Percentiles rank a stretch among this genome's conserved stretches.
Evolutionary conservation across 2,329 filamentous ascomycete species (phyloP).

Genomic region (Nemania sp.): DNA sequence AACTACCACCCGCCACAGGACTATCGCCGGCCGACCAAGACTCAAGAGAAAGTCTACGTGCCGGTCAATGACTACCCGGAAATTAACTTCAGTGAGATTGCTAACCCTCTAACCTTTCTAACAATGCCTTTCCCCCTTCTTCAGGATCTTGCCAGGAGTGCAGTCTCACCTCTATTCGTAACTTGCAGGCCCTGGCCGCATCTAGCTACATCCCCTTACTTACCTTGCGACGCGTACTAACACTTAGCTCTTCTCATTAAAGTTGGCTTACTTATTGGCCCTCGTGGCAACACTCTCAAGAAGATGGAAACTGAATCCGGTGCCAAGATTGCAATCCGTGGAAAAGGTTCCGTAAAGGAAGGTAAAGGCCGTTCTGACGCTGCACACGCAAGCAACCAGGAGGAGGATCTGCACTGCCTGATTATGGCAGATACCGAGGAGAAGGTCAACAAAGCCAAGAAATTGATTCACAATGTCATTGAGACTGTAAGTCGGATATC

Average conservation of each 20-base stretch:
- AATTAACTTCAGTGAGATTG: conserved; percentile 99
- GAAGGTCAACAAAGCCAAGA: conserved; percentile 99
- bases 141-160: conserved; percentile 61
- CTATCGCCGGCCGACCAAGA: conserved; percentile 98
- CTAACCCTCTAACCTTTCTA: conserved; percentile 95
- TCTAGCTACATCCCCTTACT: conserved; percentile 54
- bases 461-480: conserved; percentile 97
- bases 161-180: conserved; percentile 52
- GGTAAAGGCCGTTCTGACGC: conserved; percentile 99
- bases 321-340: conserved; percentile 98
- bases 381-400: conserved; percentile 99
- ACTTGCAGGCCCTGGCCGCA: conserved; percentile 48
- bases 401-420: conserved; percentile 97
- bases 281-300: conserved; percentile 99
- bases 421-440: conserved; percentile 99
- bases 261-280: conserved; percentile 99
- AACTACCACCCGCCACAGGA: conserved; percentile 99
- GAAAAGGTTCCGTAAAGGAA: conserved; percentile 99
- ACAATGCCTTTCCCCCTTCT: conserved; percentile 61
- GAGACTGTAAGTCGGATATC: conserved; percentile 81
- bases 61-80: conserved; percentile 99
- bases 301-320: conserved; percentile 99
- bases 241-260: conserved; percentile 87
- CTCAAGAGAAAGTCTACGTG: conserved; percentile 99
- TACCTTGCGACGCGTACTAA: conserved; percentile 75